Base-by-base conservation (phyloP, 176 grass and related monocot genomes). In the Oryza glumipatula region DNA sequence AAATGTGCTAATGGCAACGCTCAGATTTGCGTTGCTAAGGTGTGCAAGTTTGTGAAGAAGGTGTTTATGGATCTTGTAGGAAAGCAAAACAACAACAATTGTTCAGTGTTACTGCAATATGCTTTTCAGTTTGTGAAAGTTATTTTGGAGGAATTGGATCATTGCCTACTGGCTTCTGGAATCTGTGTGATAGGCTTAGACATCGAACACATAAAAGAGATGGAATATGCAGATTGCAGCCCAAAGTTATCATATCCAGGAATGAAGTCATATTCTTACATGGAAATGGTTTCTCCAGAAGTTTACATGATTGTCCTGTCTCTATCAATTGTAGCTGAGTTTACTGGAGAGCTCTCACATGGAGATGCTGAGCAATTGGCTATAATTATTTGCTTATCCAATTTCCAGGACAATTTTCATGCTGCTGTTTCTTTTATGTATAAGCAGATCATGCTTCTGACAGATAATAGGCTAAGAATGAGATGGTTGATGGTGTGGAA, bases 31-130 rank as follows among this genome's bases (percentile, higher is more conserved):
- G 66, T 94, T 88, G 83, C 80, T 60, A 86, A 54, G 30, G 67
- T 86, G 54, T 88, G 86, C 58, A 89, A 80, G 51, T 97, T 97
- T 84, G 61, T 80, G 82, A 92, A 88, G 64, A 74, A 73, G 60
- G 69, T 80, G 32, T 88, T 70, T 84, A 74, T 91, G 81, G 70
- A 68, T 94, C 43, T 76, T 56, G 68, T 64, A 74, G 67, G 65
- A 61, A 78, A 89, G 39, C 43, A 87, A 41, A 84, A 66, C 36
- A 24, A 56, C 49, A 71, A 89, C 64, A 86, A 48, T 24, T 84
- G 75, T 58, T 16, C 83, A 58, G 51, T 91, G 17, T 63, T 86
- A 19, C 77, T 91, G 77, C 41, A 73, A 30, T 74, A 83, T 82
- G 56, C 70, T 92, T 72, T 87, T 76, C 84, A 82, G 47, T 91